These are phyloP conservation scores for Tetrapyrgos nigripes DNA, from an alignment of 1,284 basidiomycete species.

Conservation along the genomic window DNA sequence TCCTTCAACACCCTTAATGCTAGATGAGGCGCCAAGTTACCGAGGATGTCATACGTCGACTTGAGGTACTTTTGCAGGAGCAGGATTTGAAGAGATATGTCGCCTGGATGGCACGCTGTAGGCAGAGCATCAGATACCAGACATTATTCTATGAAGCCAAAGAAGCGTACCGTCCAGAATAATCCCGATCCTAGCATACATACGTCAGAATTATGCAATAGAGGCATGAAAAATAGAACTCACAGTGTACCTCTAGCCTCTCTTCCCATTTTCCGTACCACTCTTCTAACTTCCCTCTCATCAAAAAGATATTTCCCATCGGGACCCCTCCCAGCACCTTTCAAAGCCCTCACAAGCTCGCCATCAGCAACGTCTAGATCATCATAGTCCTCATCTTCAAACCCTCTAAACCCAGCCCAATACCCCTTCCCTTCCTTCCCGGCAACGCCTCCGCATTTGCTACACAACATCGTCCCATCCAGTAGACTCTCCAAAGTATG, in stretches of 20 bases:
- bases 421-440: constrained; percentile 9
- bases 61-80: constrained; percentile 84
- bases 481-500: neutral
- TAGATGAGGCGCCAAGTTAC: constrained; percentile 72
- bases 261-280: constrained; percentile 62
- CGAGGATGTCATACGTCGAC: constrained; percentile 83
- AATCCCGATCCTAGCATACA: constrained; percentile 55
- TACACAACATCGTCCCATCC: constrained; percentile 5
- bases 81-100: constrained; percentile 78
- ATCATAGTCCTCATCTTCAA: constrained; percentile 29
- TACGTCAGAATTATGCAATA: constrained; percentile 23
- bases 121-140: constrained; percentile 3
- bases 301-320: constrained; percentile 63
- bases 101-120: constrained; percentile 74
- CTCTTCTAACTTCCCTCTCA: constrained; percentile 71
- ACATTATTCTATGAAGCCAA: constrained; percentile 2
- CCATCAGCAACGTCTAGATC: constrained; percentile 5
- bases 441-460: constrained; percentile 27
- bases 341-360: constrained; percentile 53
- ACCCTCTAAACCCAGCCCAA: constrained; percentile 19
- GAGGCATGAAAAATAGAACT: constrained; percentile 36
- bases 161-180: constrained; percentile 59
- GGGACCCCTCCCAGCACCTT: constrained; percentile 34
- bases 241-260: constrained; percentile 76
- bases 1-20: constrained; percentile 70